Evolutionary conservation across 2,329 filamentous ascomycete species (phyloP).

Genomic region (Botryotinia calthae): DNA sequence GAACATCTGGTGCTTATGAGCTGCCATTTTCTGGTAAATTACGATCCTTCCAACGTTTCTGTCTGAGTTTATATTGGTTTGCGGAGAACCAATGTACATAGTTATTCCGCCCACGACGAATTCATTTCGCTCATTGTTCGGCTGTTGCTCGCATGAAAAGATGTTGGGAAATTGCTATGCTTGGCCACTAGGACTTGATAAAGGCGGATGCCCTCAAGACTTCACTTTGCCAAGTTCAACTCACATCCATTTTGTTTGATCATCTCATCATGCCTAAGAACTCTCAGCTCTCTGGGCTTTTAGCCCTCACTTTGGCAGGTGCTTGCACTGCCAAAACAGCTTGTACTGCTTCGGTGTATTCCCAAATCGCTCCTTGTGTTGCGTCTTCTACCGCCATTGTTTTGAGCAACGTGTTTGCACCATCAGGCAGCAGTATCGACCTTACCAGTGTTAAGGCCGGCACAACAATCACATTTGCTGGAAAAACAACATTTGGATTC

Average conservation of each 20-base stretch:
- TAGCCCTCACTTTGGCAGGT: slow-evolving; percentile 2
- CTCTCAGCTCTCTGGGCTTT: neutral
- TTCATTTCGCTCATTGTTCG: neutral
- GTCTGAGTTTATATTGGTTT: neutral
- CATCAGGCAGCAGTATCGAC: slow-evolving; percentile 56
- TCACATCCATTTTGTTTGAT: neutral
- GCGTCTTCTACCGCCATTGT: slow-evolving; percentile 52
- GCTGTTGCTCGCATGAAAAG: neutral
- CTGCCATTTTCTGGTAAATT: neutral
- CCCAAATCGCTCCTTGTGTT: slow-evolving; percentile 49
- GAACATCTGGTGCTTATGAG: neutral
- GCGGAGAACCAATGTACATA: neutral
- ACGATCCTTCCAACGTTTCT: neutral
- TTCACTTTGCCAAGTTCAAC: neutral
- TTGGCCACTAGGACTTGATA: slow-evolving; percentile 6
- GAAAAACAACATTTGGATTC: slow-evolving; percentile 48
- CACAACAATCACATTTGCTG: slow-evolving; percentile 59
- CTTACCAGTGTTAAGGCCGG: slow-evolving; percentile 51
- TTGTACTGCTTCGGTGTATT: slow-evolving; percentile 40
- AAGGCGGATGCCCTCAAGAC: neutral
- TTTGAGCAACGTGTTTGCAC: slow-evolving; percentile 55
- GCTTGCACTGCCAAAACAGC: slow-evolving; percentile 1
- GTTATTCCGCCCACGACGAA: neutral
- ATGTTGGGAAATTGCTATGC: neutral
- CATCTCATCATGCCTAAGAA: slow-evolving; percentile 7